These are phyloP conservation scores for Hypericum perforatum DNA, from an alignment of 345 rosid genomes.

Conservation along the genomic window DNA sequence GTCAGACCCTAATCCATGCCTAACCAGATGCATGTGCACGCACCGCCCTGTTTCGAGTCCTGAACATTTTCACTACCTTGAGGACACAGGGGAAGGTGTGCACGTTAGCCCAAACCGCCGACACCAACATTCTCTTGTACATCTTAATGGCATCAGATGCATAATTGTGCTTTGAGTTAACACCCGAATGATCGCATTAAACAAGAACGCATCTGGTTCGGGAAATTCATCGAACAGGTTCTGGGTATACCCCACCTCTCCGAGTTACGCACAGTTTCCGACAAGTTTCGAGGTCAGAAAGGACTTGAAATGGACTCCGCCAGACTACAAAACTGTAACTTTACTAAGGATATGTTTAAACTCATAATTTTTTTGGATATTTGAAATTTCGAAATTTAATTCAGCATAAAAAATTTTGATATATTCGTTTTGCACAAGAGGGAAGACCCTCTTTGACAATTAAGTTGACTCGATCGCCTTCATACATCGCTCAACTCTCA, in stretches of 20 bases:
- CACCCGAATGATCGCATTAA: slow-evolving; percentile 58
- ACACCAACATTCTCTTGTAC: slow-evolving; percentile 42
- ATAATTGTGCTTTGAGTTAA: slow-evolving; percentile 34
- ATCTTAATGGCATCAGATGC: slow-evolving; percentile 32
- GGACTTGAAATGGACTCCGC: slow-evolving; percentile 31
- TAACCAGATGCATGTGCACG: slow-evolving; percentile 49
- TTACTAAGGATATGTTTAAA: too few species aligned
- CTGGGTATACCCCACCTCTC: slow-evolving; percentile 42
- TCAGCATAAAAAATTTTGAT: too few species aligned
- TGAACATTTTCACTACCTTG: slow-evolving; percentile 34
- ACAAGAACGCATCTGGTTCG: slow-evolving; percentile 40
- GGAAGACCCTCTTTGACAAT: too few species aligned
- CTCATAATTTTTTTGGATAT: too few species aligned
- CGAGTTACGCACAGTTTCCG: slow-evolving; percentile 16
- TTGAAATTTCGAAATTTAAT: too few species aligned
- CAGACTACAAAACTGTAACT: slow-evolving; percentile 30
- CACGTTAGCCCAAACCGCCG: slow-evolving; percentile 42
- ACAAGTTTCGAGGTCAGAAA: slow-evolving; percentile 46
- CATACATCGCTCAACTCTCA: too few species aligned
- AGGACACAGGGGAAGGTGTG: slow-evolving; percentile 47
- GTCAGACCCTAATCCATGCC: slow-evolving; percentile 48
- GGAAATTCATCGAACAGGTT: slow-evolving; percentile 50
- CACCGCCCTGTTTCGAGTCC: slow-evolving; percentile 32
- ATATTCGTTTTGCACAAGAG: too few species aligned
- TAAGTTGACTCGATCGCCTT: too few species aligned